phyloP scores from a whole-genome alignment of 768 basidiomycete species.

The Daedaleopsis nitida region DNA sequence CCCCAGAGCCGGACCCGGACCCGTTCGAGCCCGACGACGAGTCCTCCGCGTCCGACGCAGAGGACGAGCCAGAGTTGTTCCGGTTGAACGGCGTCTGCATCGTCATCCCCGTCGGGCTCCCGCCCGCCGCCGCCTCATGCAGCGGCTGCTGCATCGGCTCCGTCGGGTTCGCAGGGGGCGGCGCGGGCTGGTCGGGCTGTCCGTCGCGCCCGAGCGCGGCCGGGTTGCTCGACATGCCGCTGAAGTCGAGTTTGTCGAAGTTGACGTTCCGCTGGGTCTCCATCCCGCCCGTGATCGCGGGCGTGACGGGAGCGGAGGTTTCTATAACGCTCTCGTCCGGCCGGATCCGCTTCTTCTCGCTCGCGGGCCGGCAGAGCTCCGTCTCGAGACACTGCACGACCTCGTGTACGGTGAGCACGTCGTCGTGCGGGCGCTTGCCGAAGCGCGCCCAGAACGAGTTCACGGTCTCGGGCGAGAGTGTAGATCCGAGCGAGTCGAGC shows the following conservation, averaged over 20 bases:
- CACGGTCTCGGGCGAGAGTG: constrained; percentile 77
- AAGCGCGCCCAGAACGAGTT: constrained; percentile 78
- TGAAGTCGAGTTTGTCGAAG: constrained; percentile 63
- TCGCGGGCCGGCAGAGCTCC: constrained; percentile 72
- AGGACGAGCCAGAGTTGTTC: constrained; percentile 44
- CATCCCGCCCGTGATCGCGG: constrained; percentile 45
- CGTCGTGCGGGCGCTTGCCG: constrained; percentile 62
- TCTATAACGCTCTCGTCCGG: constrained; percentile 45
- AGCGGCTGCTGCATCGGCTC: constrained; percentile 53
- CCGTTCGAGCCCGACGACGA: constrained; percentile 22
- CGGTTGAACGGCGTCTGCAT: constrained; percentile 31
- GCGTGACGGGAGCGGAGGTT: constrained; percentile 56
- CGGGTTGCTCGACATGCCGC: constrained; percentile 48
- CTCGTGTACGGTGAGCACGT: constrained; percentile 78
- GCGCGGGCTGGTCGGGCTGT: constrained; percentile 10
- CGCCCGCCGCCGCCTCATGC: constrained; percentile 11
- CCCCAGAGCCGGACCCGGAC: constrained; percentile 20
- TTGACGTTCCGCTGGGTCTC: constrained; percentile 38
- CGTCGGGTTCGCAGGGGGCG: constrained; percentile 36
- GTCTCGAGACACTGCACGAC: constrained; percentile 83
- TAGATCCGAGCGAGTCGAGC: constrained; percentile 96
- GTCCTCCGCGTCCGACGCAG: constrained; percentile 45
- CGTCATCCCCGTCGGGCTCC: constrained; percentile 12
- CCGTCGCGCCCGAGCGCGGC: constrained; percentile 12
- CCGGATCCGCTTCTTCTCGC: constrained; percentile 71